Conservation (phyloP, 2,329 filamentous ascomycete species). For the Daldinia sp. region DNA sequence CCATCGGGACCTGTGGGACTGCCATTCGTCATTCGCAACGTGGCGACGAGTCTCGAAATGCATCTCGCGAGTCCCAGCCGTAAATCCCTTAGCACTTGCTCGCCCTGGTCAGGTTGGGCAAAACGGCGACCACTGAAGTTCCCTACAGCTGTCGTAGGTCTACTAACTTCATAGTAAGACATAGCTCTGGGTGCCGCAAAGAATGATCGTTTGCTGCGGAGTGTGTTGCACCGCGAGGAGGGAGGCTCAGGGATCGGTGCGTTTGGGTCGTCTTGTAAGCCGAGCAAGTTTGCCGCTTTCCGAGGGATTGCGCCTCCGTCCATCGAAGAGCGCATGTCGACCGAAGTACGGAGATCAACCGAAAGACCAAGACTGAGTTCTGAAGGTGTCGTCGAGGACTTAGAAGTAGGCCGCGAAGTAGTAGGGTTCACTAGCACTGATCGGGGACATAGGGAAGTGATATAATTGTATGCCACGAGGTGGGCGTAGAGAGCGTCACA, state of each 20-base stretch:
- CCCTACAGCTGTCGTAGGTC: slow-evolving; percentile 42
- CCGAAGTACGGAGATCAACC: slow-evolving; percentile 30
- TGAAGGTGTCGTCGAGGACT: slow-evolving; percentile 34
- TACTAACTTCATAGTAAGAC: slow-evolving; percentile 26
- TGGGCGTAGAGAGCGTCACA: slow-evolving; percentile 71
- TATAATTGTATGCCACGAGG: slow-evolving; percentile 70
- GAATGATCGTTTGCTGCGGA: slow-evolving; percentile 41
- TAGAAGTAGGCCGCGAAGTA: slow-evolving; percentile 27
- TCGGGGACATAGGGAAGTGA: slow-evolving; percentile 55
- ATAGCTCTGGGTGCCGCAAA: slow-evolving; percentile 26
- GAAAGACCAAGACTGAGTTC: slow-evolving; percentile 33
- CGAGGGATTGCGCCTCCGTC: slow-evolving; percentile 47
- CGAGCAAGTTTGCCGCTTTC: slow-evolving; percentile 66
- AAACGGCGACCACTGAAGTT: slow-evolving; percentile 20
- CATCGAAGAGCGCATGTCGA: slow-evolving; percentile 38
- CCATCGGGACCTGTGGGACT: slow-evolving; percentile 11
- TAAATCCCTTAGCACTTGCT: slow-evolving; percentile 54
- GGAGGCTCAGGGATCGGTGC: slow-evolving; percentile 37
- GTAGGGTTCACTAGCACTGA: slow-evolving; percentile 29
- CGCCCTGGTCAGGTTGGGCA: slow-evolving; percentile 31
- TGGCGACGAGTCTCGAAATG: slow-evolving; percentile 63
- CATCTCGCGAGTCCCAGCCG: slow-evolving; percentile 64
- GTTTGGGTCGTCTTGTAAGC: slow-evolving; percentile 54
- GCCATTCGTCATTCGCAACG: slow-evolving; percentile 53
- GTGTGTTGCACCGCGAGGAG: slow-evolving; percentile 34